phyloP scores from a whole-genome alignment of 2,329 filamentous ascomycete genomes.

The Dactylellina haptotyla region DNA sequence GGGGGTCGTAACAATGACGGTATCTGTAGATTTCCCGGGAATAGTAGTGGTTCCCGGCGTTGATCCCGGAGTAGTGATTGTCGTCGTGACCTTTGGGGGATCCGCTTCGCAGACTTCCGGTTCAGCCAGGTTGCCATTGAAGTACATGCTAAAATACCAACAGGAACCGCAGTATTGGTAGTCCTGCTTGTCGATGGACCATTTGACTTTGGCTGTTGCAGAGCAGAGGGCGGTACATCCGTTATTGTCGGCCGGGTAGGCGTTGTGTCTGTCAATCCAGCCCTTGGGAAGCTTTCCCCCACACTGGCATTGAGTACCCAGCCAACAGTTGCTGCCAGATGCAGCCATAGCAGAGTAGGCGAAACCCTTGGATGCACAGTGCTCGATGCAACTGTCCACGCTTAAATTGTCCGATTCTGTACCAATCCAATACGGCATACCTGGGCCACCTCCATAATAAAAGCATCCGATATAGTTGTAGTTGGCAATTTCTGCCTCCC shows the following conservation, averaged over 20 bases:
- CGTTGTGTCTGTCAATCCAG: not conserved
- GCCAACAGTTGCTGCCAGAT: not conserved
- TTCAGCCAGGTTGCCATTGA: slow-evolving; percentile 2
- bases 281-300: slow-evolving; percentile 5
- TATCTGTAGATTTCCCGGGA: not conserved
- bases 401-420: slow-evolving; percentile 3
- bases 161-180: slow-evolving; percentile 19
- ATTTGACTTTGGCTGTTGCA: slow-evolving; percentile 1
- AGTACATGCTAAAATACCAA: slow-evolving; percentile 9
- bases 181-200: not conserved
- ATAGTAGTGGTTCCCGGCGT: not conserved
- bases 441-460: not conserved
- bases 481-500: not conserved
- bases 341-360: slow-evolving; percentile 18
- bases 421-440: not conserved
- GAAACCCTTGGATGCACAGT: not conserved
- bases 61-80: not conserved
- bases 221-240: slow-evolving; percentile 6
- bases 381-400: slow-evolving; percentile 2
- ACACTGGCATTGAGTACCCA: slow-evolving; percentile 17
- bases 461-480: slow-evolving; percentile 21
- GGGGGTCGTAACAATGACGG: not conserved
- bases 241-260: not conserved
- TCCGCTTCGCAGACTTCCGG: not conserved
- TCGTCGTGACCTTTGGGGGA: not conserved